Base-by-base conservation (phyloP, 768 basidiomycete species). In the Collybiopsis luxurians region DNA sequence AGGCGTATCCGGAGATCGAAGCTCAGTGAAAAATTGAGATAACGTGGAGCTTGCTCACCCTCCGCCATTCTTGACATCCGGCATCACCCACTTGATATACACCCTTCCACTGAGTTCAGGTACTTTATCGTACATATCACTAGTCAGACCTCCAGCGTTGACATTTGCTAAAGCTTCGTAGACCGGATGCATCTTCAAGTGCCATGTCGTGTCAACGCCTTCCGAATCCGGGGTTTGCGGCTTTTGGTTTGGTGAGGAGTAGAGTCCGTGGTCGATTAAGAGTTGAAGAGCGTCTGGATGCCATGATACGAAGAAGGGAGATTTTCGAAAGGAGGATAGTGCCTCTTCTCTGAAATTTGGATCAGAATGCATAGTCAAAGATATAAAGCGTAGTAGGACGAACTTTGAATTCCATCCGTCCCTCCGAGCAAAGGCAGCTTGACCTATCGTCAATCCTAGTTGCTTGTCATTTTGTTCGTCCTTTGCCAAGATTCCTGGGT, bases 281-380 rank as follows among this genome's bases (percentile, higher is more conserved):
- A 74, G 54, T 34, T 74, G 69, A 23, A 93, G 74, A 5, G 81
- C 83, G 0, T 75, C 78, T 0, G 83, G 82, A 64, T 92, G 76
- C 92, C 91, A 93, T 1, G 75, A 70, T 2, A 64, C 61, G 67
- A 92, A 95, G 77, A 92, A 93, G 0, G 85, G 78, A 26, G 74
- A 81, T 51, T 73, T 69, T 50, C 64, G 59, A 63, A 91, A 80
- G 6, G 69, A 59, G 6, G 60, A 63, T 7, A 78, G 63, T 1
- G 89, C 92, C 56, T 86, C 87, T 38, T 85, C 80, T 43, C 90
- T 38, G 17, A 19, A 15, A 39, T 11, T 6, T 34, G 2, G 10
- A 19, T 1, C 6, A 31, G 17, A 6, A 27, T n/a, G n/a, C 11
- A 30, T 12, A 49, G 6, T 4, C 21, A 17, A 3, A n/a, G n/a